These are phyloP conservation scores for Takashimella koratensis DNA, from an alignment of 1,284 basidiomycete species.

Conservation along the genomic window DNA sequence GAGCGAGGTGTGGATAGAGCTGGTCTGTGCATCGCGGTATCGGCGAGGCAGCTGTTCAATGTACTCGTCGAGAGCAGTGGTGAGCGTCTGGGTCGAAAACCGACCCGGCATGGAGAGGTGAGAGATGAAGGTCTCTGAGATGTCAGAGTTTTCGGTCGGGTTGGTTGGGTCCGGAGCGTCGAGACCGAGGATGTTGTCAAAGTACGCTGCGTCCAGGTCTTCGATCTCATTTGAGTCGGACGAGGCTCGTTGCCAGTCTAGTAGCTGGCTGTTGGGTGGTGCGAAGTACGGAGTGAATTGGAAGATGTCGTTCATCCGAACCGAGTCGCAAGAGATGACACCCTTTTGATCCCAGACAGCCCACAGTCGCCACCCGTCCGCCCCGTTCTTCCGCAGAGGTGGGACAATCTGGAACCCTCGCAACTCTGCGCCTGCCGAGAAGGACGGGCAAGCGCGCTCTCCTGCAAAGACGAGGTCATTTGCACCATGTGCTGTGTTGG, in stretches of 20 bases:
- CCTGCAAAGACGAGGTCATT: constrained; percentile 40
- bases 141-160: constrained; percentile 37
- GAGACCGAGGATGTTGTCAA: constrained; percentile 74
- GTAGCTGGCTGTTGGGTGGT: constrained; percentile 18
- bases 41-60: constrained; percentile 56
- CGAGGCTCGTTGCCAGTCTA: constrained; percentile 34
- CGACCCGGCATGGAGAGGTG: constrained; percentile 80
- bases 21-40: constrained; percentile 15
- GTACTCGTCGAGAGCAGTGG: constrained; percentile 76
- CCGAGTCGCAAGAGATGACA: constrained; percentile 21
- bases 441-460: constrained; percentile 26
- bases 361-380: constrained; percentile 48
- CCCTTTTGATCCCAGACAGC: constrained; percentile 48
- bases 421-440: constrained; percentile 33
- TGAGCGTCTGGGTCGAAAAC: constrained; percentile 76
- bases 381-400: constrained; percentile 23
- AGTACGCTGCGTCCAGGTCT: constrained; percentile 73
- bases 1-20: constrained; percentile 58
- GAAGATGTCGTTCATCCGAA: constrained; percentile 35
- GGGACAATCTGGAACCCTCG: constrained; percentile 47
- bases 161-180: constrained; percentile 54
- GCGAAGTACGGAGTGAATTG: constrained; percentile 37
- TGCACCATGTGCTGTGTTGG: constrained; percentile 22
- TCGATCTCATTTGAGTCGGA: constrained; percentile 52
- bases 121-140: constrained; percentile 68